phyloP scores from a whole-genome alignment of 2,329 filamentous ascomycete genomes.

The Aspergillus flavus region DNA sequence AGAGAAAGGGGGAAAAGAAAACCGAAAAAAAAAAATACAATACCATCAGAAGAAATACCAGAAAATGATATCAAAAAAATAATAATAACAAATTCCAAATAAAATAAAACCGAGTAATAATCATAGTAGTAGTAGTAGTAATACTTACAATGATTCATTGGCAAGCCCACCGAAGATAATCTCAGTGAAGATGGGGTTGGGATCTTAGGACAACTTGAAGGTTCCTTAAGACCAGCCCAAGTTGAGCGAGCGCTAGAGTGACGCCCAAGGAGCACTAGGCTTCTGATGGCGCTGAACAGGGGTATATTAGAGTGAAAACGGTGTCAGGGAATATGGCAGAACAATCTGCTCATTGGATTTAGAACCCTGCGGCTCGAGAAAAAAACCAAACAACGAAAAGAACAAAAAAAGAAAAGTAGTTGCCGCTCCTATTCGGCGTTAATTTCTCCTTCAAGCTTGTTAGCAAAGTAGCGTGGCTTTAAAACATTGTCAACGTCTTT shows the following conservation, averaged over 20 bases:
- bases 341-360: constrained; percentile 12
- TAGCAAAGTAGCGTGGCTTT: background rate
- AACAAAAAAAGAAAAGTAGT: background rate
- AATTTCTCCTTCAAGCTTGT: background rate
- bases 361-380: constrained; percentile 17
- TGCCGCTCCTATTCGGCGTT: background rate
- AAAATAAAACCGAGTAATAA: background rate
- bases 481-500: background rate
- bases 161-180: constrained; percentile 9
- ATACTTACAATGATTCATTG: constrained; percentile 29
- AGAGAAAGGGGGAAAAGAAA: background rate
- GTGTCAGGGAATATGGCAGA: constrained; percentile 11
- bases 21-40: background rate
- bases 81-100: background rate
- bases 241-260: constrained; percentile 26
- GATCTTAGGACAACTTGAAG: constrained; percentile 5
- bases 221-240: constrained; percentile 25
- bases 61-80: background rate
- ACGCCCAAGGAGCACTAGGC: constrained; percentile 22
- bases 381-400: constrained; percentile 1
- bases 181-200: background rate
- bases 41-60: too few relatives aligned
- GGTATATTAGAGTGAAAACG: constrained; percentile 22
- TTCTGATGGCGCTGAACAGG: constrained; percentile 15
- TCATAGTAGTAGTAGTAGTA: background rate